Base-by-base conservation (phyloP, 176 grass and related monocot species). In the Musa itinerans region DNA sequence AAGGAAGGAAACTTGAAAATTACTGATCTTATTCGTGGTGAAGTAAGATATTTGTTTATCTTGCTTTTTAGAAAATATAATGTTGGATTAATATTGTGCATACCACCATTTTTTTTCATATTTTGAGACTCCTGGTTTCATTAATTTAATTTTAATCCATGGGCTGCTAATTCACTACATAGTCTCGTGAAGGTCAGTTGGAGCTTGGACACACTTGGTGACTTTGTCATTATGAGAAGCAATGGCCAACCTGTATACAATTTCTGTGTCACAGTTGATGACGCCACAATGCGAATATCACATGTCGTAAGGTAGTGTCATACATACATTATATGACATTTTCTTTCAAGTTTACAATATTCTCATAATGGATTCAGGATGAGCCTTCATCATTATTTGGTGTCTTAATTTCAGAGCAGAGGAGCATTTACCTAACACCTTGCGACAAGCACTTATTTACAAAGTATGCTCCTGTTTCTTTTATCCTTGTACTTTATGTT, bases 141-240 rank as follows among this genome's bases (percentile, higher is more conserved):
- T 62, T 62, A 19, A 29, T 69, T 24, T 10, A 50, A 29, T 69
- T 69, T 24, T 17, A 68, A 43, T 52, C 23, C 19, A 58, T 24
- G 67, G 55, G 78, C 83, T 76, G 76, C 59, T 34, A 79, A 89
- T 91, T 73, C 83, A 74, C 69, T 63, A 69, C 83, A 91, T 90
- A 92, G 86, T 94, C 89, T 94, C 20, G 65, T 99, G 85, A 99
- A 99, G 90, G 95, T 99, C 84, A 91, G 86, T 68, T 99, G 95
- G 95, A 91, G 85, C 65, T 55, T 99, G 66, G 85, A 94, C 54
- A 99, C 90, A 7, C 90, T 99, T 54, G 90, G 95, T 65, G 95
- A 99, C 74, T 99, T 99, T 56, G 90, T 99, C 76, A 91, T 99
- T 54, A 99, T 99, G 95, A 88, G 95, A 85, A 99, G 95, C 83